A percentile compares a stretch with the other conserved stretches of the same genome.
Conservation (phyloP, 257 asterid genomes). For the Asclepias syriaca region DNA sequence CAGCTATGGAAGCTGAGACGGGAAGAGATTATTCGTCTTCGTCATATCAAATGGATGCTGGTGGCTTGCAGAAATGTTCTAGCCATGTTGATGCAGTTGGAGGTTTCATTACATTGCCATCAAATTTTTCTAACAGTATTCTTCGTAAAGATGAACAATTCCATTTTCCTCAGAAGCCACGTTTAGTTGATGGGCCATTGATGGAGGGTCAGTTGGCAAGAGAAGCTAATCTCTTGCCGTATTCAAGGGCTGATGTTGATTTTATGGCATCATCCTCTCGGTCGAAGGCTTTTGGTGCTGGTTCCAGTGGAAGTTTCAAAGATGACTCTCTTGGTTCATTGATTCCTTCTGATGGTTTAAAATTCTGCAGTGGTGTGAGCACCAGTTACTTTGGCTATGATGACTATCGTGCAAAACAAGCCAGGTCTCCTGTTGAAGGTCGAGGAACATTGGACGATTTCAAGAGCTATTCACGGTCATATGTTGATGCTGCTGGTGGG, state of each 20-base stretch:
- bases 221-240: slow-evolving; percentile 20
- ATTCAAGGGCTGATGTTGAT: slow-evolving; percentile 28
- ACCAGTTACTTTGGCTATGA: slow-evolving; percentile 30
- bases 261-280: slow-evolving; percentile 31
- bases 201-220: slow-evolving; percentile 10
- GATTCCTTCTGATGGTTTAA: slow-evolving; percentile 24
- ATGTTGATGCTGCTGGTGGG: slow-evolving; percentile 31
- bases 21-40: slow-evolving; percentile 32
- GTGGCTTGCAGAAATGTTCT: slow-evolving; percentile 16
- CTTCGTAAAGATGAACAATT: slow-evolving; percentile 23
- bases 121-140: slow-evolving; percentile 26
- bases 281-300: slow-evolving; percentile 24
- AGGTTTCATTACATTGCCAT: slow-evolving; percentile 20
- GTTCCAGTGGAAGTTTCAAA: slow-evolving; percentile 18
- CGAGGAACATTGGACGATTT: slow-evolving; percentile 33
- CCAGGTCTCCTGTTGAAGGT: slow-evolving; percentile 27
- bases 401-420: slow-evolving; percentile 28
- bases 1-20: slow-evolving; percentile 32
- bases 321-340: slow-evolving; percentile 26
- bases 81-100: slow-evolving; percentile 25
- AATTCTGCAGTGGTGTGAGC: slow-evolving; percentile 22
- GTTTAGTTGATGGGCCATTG: slow-evolving; percentile 23
- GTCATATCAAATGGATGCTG: slow-evolving; percentile 26
- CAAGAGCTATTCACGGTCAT: slow-evolving; percentile 33
- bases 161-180: slow-evolving; percentile 24